Evolutionary conservation across 352 stramenopile genomes (phyloP), one percentile per base, ranked within the genome.

Genomic region (Pythium dissimile): DNA sequence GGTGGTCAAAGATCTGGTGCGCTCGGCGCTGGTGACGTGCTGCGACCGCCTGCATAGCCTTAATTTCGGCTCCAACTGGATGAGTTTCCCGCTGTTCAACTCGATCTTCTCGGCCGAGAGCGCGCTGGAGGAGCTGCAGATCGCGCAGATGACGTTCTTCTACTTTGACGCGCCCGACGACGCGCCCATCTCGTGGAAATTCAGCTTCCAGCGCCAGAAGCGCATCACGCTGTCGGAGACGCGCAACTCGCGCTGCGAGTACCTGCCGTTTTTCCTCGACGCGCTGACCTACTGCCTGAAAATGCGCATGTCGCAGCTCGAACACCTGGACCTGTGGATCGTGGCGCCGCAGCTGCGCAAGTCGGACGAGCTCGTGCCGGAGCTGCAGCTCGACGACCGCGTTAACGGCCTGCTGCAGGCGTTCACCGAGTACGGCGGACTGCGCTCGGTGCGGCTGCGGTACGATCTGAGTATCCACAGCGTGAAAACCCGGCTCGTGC

Each of bases 51-150:
- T 89, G 3, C 50, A 70, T 15, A 58, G 52, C 18, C 56, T 89
- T 6, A 73, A 81, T 59, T 86, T 89, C 54, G 72, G 69, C 16
- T 84, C 68, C 9, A 87, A 87, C 48, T 84, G 51, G 52, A 71
- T 80, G 61, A 62, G 65, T 51, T 79, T 69, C 37, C 59, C 71
- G 31, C 72, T 83, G 60, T 42, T 89, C 10, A 82, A 85, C 62
- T 66, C 71, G 50, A 62, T 89, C 16, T 86, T 89, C 18, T 64
- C 75, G 24, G 63, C 75, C 5, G 76, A 73, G 11, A 84, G 68
- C 32, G 73, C 68, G 30, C 55, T 86, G 16, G 60, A 77, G 52
- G 69, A 67, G 26, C 50, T 89, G 20, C 35, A 65, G 13, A 48
- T 79, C 15, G 46, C 64, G 10, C 53, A 76, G 16, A 71, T 76